Conservation (phyloP, 805 yeast genomes). For the Candida andamanensis region DNA sequence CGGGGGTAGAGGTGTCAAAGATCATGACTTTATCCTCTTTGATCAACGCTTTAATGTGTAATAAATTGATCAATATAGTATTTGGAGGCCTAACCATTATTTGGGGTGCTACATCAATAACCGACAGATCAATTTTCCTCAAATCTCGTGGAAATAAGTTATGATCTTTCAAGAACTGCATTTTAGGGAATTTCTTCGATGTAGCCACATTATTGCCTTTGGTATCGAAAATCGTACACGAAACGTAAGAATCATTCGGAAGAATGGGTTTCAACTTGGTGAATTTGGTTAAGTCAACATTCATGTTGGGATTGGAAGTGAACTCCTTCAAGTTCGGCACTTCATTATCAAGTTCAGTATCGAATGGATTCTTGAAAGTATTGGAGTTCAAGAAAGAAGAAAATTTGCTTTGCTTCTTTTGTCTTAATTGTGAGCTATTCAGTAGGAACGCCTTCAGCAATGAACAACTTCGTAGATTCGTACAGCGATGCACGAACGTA, state of each 20-base stretch:
- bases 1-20: conserved; percentile 68
- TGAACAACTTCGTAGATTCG: no score
- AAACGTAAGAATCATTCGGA: conserved; percentile 49
- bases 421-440: no score
- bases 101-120: conserved; percentile 81
- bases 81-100: conserved; percentile 70
- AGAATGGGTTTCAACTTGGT: conserved; percentile 35
- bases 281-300: conserved; percentile 8
- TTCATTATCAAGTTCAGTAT: conserved; percentile 7
- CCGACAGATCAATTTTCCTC: conserved; percentile 71
- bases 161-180: conserved; percentile 64
- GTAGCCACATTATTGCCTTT: conserved; percentile 66
- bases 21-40: conserved; percentile 73
- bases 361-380: conserved; percentile 11
- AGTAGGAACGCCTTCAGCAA: no score
- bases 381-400: no score
- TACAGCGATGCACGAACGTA: no score
- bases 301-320: conserved; percentile 12
- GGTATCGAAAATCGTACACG: conserved; percentile 77
- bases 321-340: conserved; percentile 12
- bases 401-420: no score
- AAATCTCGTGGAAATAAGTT: conserved; percentile 81
- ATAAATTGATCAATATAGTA: conserved; percentile 74
- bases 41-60: conserved; percentile 88
- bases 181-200: conserved; percentile 67